Base-by-base conservation (phyloP, 306 rosid species). In the Cercis canadensis region DNA sequence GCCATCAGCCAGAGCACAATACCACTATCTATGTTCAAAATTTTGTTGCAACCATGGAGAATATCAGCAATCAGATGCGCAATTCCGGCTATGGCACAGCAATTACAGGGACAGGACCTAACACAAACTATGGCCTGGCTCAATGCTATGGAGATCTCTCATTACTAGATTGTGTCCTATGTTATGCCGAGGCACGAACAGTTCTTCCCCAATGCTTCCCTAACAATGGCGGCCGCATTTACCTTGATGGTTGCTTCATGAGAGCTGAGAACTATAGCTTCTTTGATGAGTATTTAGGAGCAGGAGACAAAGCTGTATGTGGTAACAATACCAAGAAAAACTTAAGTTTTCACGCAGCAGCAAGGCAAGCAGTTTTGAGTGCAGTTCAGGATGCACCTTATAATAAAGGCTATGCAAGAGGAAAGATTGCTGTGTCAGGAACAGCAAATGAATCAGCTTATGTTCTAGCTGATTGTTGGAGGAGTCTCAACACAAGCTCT, bases 121-220 rank as follows among this genome's bases (percentile, higher is more conserved):
- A 94, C 50, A 41, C 71, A 5, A 89, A 74, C 88, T 89, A 82
- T 65, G 98, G 96, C 56, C 82, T 94, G 11, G 98, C 92, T 12
- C 97, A 94, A 53, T 94, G 98, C 78, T 94, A 89, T 55, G 97
- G 97, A 32, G 97, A 94, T 75, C 93, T 94, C 57, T 81, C 98
- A 10, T 80, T 87, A 15, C 86, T 81, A 8, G 98, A 94, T 47
- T 94, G 98, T 44, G 88, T 84, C 6, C 37, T 90, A 14, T 94
- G 98, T 64, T 94, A 94, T 7, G 92, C 97, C 0, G 88, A 94
- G 83, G 92, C 95, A 6, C 87, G 97, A 8, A 84, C 89, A 0
- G 87, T 90, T 68, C 94, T 94, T 44, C 96, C 98, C 0, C 84
- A 90, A 66, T 94, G 97, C 80, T 89, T 68, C 79, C 96, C 95